Conservation (phyloP, 805 yeast genomes). For the Yamadazyma philogaea region DNA sequence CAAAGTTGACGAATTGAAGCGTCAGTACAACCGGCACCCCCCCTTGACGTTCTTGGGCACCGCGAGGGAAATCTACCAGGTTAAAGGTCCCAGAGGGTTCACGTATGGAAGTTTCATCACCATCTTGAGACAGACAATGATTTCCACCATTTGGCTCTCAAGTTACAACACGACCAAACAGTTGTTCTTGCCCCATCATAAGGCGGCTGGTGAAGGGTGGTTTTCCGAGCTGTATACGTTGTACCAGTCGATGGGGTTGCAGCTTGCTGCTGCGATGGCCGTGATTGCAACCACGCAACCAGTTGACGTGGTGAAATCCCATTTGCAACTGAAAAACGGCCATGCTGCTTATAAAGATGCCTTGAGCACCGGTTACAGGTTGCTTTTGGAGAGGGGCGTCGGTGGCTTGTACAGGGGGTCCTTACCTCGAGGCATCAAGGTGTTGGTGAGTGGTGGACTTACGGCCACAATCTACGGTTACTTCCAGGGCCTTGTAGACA, state of each 20-base stretch:
- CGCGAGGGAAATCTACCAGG: slow-evolving; percentile 60
- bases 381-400: slow-evolving; percentile 32
- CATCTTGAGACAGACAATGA: slow-evolving; percentile 69
- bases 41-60: slow-evolving; percentile 52
- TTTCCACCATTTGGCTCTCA: slow-evolving; percentile 80
- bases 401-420: slow-evolving; percentile 33
- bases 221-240: slow-evolving; percentile 44
- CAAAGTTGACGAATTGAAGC: slow-evolving; percentile 21
- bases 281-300: slow-evolving; percentile 85
- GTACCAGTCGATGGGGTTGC: slow-evolving; percentile 49
- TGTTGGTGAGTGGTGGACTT: slow-evolving; percentile 40
- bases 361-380: slow-evolving; percentile 42
- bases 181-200: slow-evolving; percentile 51
- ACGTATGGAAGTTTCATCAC: slow-evolving; percentile 85
- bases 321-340: slow-evolving; percentile 79
- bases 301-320: slow-evolving; percentile 78
- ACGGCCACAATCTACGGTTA: slow-evolving; percentile 38
- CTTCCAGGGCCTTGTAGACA: slow-evolving; percentile 29
- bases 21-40: slow-evolving; percentile 49
- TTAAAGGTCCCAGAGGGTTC: slow-evolving; percentile 76
- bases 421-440: slow-evolving; percentile 38
- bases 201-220: slow-evolving; percentile 32
- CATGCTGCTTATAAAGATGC: slow-evolving; percentile 57
- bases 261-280: slow-evolving; percentile 58
- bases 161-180: slow-evolving; percentile 78